Conservation (phyloP, 2,329 filamentous ascomycete species). For the Phaeophleospora eucalypticola region DNA sequence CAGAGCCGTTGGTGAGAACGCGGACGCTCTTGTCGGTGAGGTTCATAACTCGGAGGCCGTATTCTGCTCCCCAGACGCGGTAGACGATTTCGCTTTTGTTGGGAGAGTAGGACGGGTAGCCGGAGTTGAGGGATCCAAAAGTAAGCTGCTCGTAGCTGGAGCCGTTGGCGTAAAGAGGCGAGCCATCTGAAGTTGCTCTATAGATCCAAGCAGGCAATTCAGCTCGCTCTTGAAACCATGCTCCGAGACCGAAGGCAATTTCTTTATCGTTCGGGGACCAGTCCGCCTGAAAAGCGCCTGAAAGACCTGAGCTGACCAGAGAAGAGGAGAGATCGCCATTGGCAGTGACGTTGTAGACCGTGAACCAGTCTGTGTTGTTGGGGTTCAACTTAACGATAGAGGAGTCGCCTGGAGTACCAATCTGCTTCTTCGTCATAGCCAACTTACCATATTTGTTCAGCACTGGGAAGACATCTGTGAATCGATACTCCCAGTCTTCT, state of each 20-base stretch:
- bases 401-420: slow-evolving; percentile 6
- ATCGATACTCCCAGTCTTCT: slow-evolving; percentile 17
- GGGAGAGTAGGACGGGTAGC: slow-evolving; percentile 9
- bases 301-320: slow-evolving; percentile 6
- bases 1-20: slow-evolving; percentile 8
- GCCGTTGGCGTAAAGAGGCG: slow-evolving; percentile 4
- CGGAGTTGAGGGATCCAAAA: slow-evolving; percentile 9
- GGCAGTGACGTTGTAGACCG: slow-evolving; percentile 1
- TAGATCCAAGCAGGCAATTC: slow-evolving; percentile 10
- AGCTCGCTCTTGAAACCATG: slow-evolving; percentile 13
- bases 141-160: slow-evolving; percentile 12
- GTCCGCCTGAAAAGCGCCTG: slow-evolving; percentile 13
- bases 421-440: slow-evolving; percentile 14
- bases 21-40: slow-evolving; percentile 6
- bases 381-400: slow-evolving; percentile 9
- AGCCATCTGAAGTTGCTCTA: slow-evolving; percentile 1
- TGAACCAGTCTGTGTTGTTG: slow-evolving; percentile 1
- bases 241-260: slow-evolving; percentile 11
- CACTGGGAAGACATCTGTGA: slow-evolving; percentile 14
- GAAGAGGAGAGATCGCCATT: slow-evolving; percentile 3
- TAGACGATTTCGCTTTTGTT: slow-evolving; percentile 10
- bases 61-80: slow-evolving; percentile 9
- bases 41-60: slow-evolving; percentile 10
- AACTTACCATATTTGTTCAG: slow-evolving; percentile 8
- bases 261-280: slow-evolving; percentile 8